These are phyloP conservation scores for Zychaea mexicana DNA, from an alignment of 371 early-diverging fungal genomes.

Conservation along the genomic window DNA sequence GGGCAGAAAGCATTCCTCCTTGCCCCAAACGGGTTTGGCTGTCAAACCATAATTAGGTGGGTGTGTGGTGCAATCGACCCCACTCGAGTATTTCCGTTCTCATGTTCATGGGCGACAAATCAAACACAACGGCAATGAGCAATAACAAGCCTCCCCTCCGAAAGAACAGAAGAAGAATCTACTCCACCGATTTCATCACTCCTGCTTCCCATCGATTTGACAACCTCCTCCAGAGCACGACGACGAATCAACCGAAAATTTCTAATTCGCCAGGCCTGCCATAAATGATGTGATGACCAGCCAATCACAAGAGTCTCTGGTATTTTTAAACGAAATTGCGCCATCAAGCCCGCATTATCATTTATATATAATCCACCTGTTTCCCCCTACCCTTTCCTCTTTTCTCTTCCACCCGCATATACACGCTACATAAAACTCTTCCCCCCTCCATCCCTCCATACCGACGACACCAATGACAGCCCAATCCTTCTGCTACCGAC, in stretches of 20 bases:
- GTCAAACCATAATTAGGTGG: too few species aligned
- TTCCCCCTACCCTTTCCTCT: constrained; percentile 1
- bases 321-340: constrained; percentile 8
- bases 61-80: too few species aligned
- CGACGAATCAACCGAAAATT: not conserved
- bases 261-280: not conserved
- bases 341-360: constrained; percentile 1
- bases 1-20: too few species aligned
- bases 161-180: too few species aligned
- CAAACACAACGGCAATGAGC: too few species aligned
- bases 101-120: too few species aligned
- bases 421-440: too few species aligned
- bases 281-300: constrained; percentile 14
- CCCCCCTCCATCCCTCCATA: not conserved
- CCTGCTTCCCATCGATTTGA: not conserved
- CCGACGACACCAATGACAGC: not conserved
- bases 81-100: too few species aligned
- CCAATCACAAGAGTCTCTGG: constrained; percentile 8
- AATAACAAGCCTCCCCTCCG: too few species aligned
- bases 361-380: not conserved
- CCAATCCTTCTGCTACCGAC: constrained; percentile 19
- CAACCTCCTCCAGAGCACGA: not conserved
- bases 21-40: too few species aligned
- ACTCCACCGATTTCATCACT: not conserved
- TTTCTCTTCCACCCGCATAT: not conserved